Conservation (phyloP, 371 early-diverging fungal species). For the Blyttiomyces sp. region DNA sequence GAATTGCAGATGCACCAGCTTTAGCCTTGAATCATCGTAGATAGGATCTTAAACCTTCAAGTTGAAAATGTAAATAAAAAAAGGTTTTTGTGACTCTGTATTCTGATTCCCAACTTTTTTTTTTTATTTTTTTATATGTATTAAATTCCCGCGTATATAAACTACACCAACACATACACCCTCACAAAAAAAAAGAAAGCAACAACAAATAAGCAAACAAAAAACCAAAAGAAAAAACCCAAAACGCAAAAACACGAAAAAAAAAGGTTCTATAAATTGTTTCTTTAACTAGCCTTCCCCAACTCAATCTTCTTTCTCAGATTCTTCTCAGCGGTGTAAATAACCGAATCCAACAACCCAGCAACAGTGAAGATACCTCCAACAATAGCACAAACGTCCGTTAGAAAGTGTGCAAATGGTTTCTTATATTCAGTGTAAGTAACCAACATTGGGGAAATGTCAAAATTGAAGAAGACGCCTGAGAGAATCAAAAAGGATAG, state of each 20-base stretch:
- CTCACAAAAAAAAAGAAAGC: neutral
- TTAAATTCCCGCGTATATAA: neutral
- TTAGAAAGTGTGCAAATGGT: constrained; percentile 83
- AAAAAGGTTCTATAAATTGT: neutral
- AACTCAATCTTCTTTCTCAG: constrained; percentile 78
- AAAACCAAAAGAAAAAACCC: no score
- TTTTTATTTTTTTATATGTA: neutral
- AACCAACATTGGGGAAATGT: constrained; percentile 96
- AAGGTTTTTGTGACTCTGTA: no score
- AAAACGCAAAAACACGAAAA: no score
- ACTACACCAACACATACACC: neutral
- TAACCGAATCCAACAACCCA: constrained; percentile 80
- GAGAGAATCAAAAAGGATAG: neutral
- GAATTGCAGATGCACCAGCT: no score
- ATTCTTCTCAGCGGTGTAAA: constrained; percentile 84
- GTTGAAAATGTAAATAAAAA: no score
- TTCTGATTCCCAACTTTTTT: no score
- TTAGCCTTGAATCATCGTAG: no score
- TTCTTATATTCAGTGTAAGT: constrained; percentile 77
- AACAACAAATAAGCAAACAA: neutral
- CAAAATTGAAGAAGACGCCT: constrained; percentile 92
- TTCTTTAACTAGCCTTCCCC: constrained; percentile 64
- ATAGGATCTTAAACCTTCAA: no score
- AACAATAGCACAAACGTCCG: constrained; percentile 88
- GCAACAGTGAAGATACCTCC: constrained; percentile 96